A percentile compares a stretch with the other conserved stretches of the same genome.
Evolutionary conservation across 768 basidiomycete genomes (phyloP).

Genomic region (Boletellus emodensis): DNA sequence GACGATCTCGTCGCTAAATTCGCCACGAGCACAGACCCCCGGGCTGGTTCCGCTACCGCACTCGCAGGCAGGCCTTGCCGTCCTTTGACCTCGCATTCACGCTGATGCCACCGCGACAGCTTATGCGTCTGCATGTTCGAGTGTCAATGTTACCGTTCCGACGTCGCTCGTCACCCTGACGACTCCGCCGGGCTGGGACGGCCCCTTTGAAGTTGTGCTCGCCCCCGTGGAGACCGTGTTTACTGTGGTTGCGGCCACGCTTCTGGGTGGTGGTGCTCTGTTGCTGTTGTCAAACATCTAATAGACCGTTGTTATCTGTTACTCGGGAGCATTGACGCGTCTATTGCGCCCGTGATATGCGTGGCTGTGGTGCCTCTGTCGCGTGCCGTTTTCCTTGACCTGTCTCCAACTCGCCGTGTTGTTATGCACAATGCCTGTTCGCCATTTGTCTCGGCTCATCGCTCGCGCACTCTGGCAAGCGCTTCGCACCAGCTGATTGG

Average conservation of each 20-base stretch:
- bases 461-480: conserved; percentile 6
- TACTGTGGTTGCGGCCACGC: conserved; percentile 37
- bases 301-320: background rate
- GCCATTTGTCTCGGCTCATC: background rate
- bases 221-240: conserved; percentile 42
- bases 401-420: too few relatives aligned
- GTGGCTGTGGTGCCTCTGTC: conserved; percentile 16
- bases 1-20: conserved; percentile 48
- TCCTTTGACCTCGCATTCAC: background rate
- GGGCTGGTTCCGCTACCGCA: conserved; percentile 57
- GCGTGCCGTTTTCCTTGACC: background rate
- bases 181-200: conserved; percentile 56
- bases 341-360: too few relatives aligned
- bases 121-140: conserved; percentile 49
- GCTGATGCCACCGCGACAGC: conserved; percentile 34
- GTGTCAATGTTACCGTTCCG: conserved; percentile 37
- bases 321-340: too few relatives aligned
- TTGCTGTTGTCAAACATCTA: conserved; percentile 54
- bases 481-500: conserved; percentile 25
- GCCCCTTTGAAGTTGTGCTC: conserved; percentile 49
- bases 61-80: conserved; percentile 44
- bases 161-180: conserved; percentile 39
- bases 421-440: conserved; percentile 16
- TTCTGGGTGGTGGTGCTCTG: conserved; percentile 49
- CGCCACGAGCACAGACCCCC: conserved; percentile 44